Conservation (phyloP, 345 rosid genomes). For the Citrus reticulata region DNA sequence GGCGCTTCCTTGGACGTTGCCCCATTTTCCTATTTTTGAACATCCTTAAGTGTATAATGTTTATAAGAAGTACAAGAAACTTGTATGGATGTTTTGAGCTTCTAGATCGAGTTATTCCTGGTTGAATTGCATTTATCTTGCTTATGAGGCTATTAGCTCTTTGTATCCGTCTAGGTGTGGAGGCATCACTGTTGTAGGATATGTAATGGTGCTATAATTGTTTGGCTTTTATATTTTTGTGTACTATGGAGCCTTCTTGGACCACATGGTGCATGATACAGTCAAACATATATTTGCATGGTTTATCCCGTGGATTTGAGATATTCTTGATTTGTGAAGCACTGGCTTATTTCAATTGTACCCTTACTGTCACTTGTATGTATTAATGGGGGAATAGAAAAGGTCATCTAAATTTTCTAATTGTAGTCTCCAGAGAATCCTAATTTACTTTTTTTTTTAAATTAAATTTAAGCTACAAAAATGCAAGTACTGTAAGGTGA, state of each 20-base stretch:
- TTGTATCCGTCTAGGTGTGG: not conserved
- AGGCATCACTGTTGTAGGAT: not conserved
- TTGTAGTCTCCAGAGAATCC: not conserved
- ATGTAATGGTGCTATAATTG: not conserved
- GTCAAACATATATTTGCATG: not conserved
- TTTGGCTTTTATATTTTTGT: not conserved
- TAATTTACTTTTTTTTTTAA: not conserved
- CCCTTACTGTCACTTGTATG: not conserved
- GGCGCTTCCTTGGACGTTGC: not conserved
- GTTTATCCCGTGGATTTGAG: not conserved
- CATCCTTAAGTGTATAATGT: not conserved
- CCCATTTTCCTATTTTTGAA: not conserved
- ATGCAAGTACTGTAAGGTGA: not conserved
- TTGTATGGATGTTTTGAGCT: not conserved
- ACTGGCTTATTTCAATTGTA: not conserved
- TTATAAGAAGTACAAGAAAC: not conserved
- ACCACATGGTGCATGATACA: not conserved
- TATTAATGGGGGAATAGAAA: not conserved
- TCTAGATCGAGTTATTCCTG: not conserved
- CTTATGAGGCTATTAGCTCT: not conserved
- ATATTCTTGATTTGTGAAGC: not conserved
- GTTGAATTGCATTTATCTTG: not conserved
- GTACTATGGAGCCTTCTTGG: not conserved
- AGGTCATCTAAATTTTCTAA: not conserved
- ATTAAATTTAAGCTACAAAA: not conserved